Conservation (phyloP, 2,329 filamentous ascomycete species). For the Clarireedia hainanense region DNA sequence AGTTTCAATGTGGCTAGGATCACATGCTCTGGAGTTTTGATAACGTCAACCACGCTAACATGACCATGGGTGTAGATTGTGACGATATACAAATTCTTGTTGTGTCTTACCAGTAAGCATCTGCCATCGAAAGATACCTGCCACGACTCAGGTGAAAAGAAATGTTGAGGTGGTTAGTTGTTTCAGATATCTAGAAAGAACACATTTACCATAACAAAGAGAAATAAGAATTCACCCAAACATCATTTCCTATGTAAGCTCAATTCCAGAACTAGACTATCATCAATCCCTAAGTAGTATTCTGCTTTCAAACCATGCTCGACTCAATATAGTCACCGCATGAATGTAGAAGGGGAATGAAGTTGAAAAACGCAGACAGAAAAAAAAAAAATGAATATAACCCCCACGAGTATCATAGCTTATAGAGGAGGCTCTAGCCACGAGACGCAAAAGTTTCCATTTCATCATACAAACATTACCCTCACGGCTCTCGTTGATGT, state of each 20-base stretch:
- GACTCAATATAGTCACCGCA: conserved; percentile 20
- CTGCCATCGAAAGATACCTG: no score
- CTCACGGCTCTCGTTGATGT: conserved; percentile 30
- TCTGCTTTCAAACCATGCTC: conserved; percentile 21
- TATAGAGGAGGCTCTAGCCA: conserved; percentile 24
- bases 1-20: no score
- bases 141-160: no score
- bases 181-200: background rate
- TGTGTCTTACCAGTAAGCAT: no score
- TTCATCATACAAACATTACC: conserved; percentile 31
- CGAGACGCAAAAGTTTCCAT: conserved; percentile 21
- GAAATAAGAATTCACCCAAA: conserved; percentile 1
- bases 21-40: no score
- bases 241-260: conserved; percentile 29
- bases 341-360: conserved; percentile 26
- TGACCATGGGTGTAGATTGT: no score
- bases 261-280: conserved; percentile 31
- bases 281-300: conserved; percentile 29
- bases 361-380: conserved; percentile 20
- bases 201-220: no score
- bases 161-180: no score
- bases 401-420: conserved; percentile 17
- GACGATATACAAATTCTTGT: no score
- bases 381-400: conserved; percentile 19
- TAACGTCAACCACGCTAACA: no score